Base-by-base conservation (phyloP, 1,139 yeast species). In the Pichia sp. region DNA sequence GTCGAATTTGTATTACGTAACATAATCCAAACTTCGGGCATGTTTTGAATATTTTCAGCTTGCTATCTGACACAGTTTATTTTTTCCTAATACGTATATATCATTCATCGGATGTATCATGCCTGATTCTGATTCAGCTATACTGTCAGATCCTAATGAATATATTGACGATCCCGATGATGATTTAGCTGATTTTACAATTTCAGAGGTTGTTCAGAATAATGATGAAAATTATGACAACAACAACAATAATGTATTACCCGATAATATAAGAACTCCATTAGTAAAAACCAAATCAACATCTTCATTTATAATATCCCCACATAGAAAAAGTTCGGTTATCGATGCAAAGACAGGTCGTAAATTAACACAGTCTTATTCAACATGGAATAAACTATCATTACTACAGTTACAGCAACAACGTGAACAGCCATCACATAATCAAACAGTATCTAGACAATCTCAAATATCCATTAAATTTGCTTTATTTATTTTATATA, bases 291-390 rank as follows among this genome's bases (percentile, higher is more conserved):
- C 58, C 31, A 52, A 54, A 50, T 56, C 58, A 1, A 47, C 42
- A 5, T 49, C 56, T 27, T 56, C 58, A 11, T 56, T 56, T 41
- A 13, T 48, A 11, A 55, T 52, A 33, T 33, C 47, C 2, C 57
- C 57, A 10, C 54, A 52, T 27, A 53, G 68, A 39, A 58, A 57
- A 52, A 60, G 64, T 31, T 63, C 69, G 1, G 63, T 64, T 9
- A 64, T 67, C 10, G 50, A 62, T 47, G 67, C 70, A 0, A 58
- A 58, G 18, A 62, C 69, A 1, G 70, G 69, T 5, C 54, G 56
- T 39, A 61, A 57, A 47, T 47, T 62, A 4, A 58, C 60, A 48
- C 51, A 65, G 41, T 51, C 61, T 19, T 65, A 65, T 46, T 62
- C 69, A 1, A 59, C 62, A 22, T 64, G 66, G 60, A 45, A 48